Percentiles rank a stretch among this genome's conserved stretches.
Conservation (phyloP, 192 early-diverging fungal species). For the Coemansia javaensis region DNA sequence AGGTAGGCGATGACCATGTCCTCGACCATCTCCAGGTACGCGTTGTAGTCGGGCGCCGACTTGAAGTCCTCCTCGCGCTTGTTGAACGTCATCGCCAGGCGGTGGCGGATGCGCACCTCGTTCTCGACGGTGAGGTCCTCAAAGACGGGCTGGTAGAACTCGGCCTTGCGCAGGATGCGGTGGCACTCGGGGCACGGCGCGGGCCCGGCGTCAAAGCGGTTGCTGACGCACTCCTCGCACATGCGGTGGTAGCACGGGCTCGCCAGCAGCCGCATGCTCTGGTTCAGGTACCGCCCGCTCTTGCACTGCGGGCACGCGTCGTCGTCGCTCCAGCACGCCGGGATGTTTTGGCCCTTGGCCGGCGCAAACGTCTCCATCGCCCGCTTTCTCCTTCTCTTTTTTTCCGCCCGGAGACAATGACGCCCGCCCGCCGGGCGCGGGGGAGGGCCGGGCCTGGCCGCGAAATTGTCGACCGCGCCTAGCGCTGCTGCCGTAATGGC, state of each 20-base stretch:
- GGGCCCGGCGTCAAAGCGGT: slow-evolving; percentile 76
- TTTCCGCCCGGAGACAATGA: no score
- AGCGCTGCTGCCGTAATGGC: no score
- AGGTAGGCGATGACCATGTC: slow-evolving; percentile 73
- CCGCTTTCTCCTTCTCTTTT: background rate
- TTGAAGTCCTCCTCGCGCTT: slow-evolving; percentile 89
- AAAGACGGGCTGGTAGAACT: slow-evolving; percentile 86
- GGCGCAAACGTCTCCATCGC: slow-evolving; percentile 40
- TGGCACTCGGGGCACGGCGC: slow-evolving; percentile 90
- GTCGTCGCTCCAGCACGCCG: slow-evolving; percentile 24
- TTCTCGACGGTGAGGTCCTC: slow-evolving; percentile 93
- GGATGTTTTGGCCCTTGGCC: slow-evolving; percentile 29
- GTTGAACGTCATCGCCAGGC: slow-evolving; percentile 74
- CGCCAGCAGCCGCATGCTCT: slow-evolving; percentile 82
- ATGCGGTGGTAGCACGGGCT: slow-evolving; percentile 95
- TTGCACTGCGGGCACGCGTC: slow-evolving; percentile 74
- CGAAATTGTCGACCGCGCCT: background rate
- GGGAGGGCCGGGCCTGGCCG: no score
- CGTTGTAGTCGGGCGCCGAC: slow-evolving; percentile 70
- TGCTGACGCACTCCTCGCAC: slow-evolving; percentile 90
- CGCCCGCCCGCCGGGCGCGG: no score
- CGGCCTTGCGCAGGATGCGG: slow-evolving; percentile 69
- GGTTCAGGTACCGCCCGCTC: slow-evolving; percentile 79
- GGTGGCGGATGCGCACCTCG: slow-evolving; percentile 81
- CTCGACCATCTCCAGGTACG: slow-evolving; percentile 89